Base-by-base conservation (phyloP, 768 basidiomycete species). In the Pulveroboletus sp. region DNA sequence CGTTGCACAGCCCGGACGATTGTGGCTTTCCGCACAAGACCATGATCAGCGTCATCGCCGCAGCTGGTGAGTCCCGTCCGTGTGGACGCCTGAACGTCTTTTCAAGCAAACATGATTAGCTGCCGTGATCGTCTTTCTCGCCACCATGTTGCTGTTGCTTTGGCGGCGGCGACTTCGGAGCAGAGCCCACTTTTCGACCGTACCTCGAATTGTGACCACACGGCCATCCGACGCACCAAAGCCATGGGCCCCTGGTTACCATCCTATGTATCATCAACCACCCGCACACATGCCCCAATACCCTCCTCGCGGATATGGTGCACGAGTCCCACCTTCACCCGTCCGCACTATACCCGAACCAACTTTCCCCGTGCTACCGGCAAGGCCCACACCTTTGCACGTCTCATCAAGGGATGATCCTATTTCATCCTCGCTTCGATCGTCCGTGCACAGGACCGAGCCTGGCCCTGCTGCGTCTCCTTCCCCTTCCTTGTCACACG, bases 21-120 rank as follows among this genome's bases (percentile, higher is more conserved):
- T 61, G 55, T 43, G 36, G 6, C 5, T 1, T 37, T 8, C 21
- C 51, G 12, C 31, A 12, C 16, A 20, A 11, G 11, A 41, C 31
- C 5, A 13, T 43, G 35, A 27, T 44, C 8, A 21, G 17, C n/a
- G 10, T 43, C 14, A 12, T 47, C 11, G 33, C 11, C 16, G 31
- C 5, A 4, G 10, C 24, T 37, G 59, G 62, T 62, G 2, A 51
- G 61, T 49, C 33, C 47, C 20, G 20, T 16, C 2, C 19, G 35
- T n/a, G n/a, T n/a, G n/a, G n/a, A n/a, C n/a, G n/a, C n/a, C n/a
- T n/a, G n/a, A n/a, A n/a, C n/a, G n/a, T n/a, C n/a, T n/a, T n/a
- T n/a, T n/a, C n/a, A n/a, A n/a, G n/a, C n/a, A n/a, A n/a, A n/a
- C n/a, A n/a, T n/a, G n/a, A n/a, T n/a, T 24, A 58, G 51, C 3